Evolutionary conservation across 345 rosid species (phyloP), one percentile per base, ranked within the genome.

Genomic region (Lumnitzera racemosa): DNA sequence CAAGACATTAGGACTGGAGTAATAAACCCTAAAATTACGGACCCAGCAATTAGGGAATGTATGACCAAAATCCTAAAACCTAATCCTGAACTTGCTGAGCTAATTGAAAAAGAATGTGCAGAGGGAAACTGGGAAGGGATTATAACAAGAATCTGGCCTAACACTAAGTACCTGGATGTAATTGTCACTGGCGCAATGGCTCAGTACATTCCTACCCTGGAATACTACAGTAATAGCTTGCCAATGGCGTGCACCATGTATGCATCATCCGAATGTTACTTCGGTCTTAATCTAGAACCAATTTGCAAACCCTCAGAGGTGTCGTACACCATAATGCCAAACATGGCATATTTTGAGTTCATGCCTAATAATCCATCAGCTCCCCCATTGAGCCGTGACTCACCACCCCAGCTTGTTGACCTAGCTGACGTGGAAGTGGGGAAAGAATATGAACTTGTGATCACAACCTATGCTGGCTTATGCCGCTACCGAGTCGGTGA

Each of bases 141-240:
- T 17, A 69, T 76, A 24, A 58, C 63, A 8, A 65, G 76, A 47
- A 69, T 76, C 53, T 76, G 80, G 80, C 80, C 76, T 14, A 76
- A 69, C 55, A 76, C 76, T 14, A 76, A 76, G 61, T 76, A 68
- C 36, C 55, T 76, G 15, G 80, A 76, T 31, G 80, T 76, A 47
- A 76, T 72, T 13, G 80, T 76, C 7, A 76, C 80, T 5, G 80
- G 80, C n/a, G 74, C 80, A 15, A 76, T 76, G 80, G 71, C 80
- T 43, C 80, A 76, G 20, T 76, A 76, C 41, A 76, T 76, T 17
- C 80, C 76, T 6, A 76, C 80, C 43, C 67, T 76, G 5, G 76
- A 76, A 43, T 76, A 69, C 51, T 72, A 72, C 16, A 69, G 80
- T 6, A 74, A 68, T 3, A 67, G 76, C 5, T 31, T 76, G 51